These are phyloP conservation scores for Saccharomycopsis javanensis DNA, from an alignment of 805 yeast genomes.

Conservation along the genomic window DNA sequence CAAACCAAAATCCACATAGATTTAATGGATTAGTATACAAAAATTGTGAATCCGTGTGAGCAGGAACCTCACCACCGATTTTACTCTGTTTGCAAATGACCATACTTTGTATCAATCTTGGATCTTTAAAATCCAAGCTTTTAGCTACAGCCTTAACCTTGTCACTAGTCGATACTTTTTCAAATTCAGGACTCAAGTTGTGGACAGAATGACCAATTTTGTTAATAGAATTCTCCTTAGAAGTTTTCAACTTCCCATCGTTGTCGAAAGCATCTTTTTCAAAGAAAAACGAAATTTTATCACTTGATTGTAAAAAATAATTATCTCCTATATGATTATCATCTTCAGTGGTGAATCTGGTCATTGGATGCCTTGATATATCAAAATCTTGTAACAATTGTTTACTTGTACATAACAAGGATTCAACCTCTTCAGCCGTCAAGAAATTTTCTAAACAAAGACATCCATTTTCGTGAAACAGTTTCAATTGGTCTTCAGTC, in stretches of 20 bases:
- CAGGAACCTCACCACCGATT: constrained; percentile 63
- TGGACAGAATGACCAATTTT: constrained; percentile 78
- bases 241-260: constrained; percentile 36
- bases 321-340: constrained; percentile 62
- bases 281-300: constrained; percentile 59
- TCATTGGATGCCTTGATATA: constrained; percentile 50
- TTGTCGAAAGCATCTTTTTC: constrained; percentile 60
- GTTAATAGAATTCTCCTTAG: constrained; percentile 52
- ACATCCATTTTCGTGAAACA: constrained; percentile 49
- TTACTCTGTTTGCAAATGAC: constrained; percentile 69
- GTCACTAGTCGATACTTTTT: constrained; percentile 39
- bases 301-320: constrained; percentile 60
- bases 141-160: constrained; percentile 43
- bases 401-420: constrained; percentile 35
- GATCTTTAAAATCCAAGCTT: constrained; percentile 47
- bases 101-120: constrained; percentile 72
- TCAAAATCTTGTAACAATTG: constrained; percentile 41
- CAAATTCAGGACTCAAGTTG: constrained; percentile 41
- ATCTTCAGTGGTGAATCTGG: constrained; percentile 55
- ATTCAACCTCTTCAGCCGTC: constrained; percentile 30
- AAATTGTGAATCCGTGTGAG: constrained; percentile 70
- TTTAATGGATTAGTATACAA: constrained; percentile 61
- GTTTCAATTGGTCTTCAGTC: constrained; percentile 32
- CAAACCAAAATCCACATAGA: constrained; percentile 77
- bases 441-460: constrained; percentile 51